Evolutionary conservation across 805 yeast genomes (phyloP), one percentile per base, ranked within the genome.

Genomic region (Clavispora santaluciae): DNA sequence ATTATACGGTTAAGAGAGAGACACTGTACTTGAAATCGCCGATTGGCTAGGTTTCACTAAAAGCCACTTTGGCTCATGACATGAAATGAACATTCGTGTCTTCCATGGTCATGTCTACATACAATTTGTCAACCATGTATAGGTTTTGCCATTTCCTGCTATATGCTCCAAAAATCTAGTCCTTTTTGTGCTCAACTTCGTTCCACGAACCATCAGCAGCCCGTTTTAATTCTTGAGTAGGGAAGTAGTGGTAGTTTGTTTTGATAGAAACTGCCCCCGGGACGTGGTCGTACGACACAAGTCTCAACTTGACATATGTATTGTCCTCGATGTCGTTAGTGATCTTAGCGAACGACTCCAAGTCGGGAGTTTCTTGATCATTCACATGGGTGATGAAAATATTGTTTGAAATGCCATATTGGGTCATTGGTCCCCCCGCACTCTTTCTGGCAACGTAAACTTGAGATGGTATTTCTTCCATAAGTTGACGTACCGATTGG

Each of bases 351-450:
- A 90, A 89, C 3, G 80, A 70, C 22, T 78, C 83, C 41, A 90
- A 60, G 33, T 81, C 85, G 7, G 79, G 79, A 0, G 95, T 86
- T 36, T 82, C 79, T 13, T 64, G 55, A 40, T 86, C 95, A 59
- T 89, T 86, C 34, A 89, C 87, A 58, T 88, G 96, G 1, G 97
- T 89, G 42, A 89, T 84, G 68, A 88, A 89, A 53, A 84, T 83
- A 2, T 95, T 85, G 2, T 86, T 75, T 16, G 81, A 78, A 43
- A 90, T 75, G 11, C 86, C 86, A 59, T 85, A 88, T 56, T 85
- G 90, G 41, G 79, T 73, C 13, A 93, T 93, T 6, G 96, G 96
- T 0, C 95, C 86, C 6, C 96, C 95, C 26, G 78, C 74, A 33
- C 81, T 74, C 56, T 85, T 76, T 18, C 80, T 72, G 2, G 88